Base-by-base conservation (phyloP, 1,284 basidiomycete species). In the Tilletia horrida region DNA sequence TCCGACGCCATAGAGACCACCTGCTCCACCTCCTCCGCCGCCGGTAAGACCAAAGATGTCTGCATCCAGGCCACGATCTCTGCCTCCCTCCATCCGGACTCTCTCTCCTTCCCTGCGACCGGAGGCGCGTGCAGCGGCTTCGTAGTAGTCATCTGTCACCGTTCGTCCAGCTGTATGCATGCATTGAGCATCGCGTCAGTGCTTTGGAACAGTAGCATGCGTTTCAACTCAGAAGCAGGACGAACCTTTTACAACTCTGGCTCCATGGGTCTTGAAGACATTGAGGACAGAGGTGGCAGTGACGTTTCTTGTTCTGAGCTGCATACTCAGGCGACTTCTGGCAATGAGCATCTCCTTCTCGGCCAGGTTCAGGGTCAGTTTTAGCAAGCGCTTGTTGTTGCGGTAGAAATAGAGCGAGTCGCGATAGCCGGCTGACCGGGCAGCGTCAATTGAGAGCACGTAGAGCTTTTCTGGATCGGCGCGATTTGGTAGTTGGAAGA, bases 401-500 rank as follows among this genome's bases (percentile, higher is more conserved):
- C 96, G 89, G 83, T 97, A 95, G 82, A 97, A 97, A 83, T 96
- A 97, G 13, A 97, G 85, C 9, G 94, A 97, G 83, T 98, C 96
- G 66, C 92, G 88, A 83, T 93, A 97, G 1, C 95, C 96, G 47
- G 92, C 93, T 2, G 91, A 91, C 29, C 95, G 88, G 0, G 95
- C 95, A 3, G 93, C 94, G 78, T 98, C 95, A 71, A 98, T 97
- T 13, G 95, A 92, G 55, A 98, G 89, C 86, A 96, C 91, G 84
- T 97, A 98, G 70, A 89, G 86, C 63, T 90, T 87, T 62, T 91
- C 87, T 4, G 92, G 89, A 79, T 97, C 84, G 0, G 78, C 86
- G 66, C 94, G 88, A 63, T 87, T 87, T 0, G 91, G 89, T 1
- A 93, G 88, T 16, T 87, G 84, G 79, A 97, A 97, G 1, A 93